Percentiles rank a stretch among this genome's conserved stretches.
These are phyloP conservation scores for Juglanconis sp. DNA, from an alignment of 2,329 filamentous ascomycete species.

Conservation along the genomic window DNA sequence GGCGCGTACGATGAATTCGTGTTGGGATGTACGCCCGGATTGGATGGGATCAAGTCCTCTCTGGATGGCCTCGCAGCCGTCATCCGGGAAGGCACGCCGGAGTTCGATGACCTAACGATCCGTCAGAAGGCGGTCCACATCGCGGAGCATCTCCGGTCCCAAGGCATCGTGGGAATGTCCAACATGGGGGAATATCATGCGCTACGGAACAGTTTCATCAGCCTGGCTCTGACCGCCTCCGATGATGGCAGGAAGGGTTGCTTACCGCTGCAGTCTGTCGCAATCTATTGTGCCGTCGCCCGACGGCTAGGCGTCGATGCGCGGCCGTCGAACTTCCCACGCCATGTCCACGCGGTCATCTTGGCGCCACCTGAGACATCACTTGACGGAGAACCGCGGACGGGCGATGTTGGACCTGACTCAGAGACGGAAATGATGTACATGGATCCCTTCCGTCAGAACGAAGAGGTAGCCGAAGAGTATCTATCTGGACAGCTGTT, in stretches of 20 bases:
- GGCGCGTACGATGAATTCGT: slow-evolving; percentile 65
- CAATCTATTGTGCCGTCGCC: slow-evolving; percentile 64
- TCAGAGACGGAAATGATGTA: slow-evolving; percentile 41
- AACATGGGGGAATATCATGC: slow-evolving; percentile 48
- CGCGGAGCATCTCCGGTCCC: slow-evolving; percentile 48
- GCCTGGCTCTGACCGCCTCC: slow-evolving; percentile 47
- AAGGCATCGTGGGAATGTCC: slow-evolving; percentile 47
- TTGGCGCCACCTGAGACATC: slow-evolving; percentile 25
- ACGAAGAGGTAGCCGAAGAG: slow-evolving; percentile 8
- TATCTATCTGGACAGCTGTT: slow-evolving; percentile 7
- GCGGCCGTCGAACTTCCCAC: slow-evolving; percentile 61
- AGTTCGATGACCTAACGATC: slow-evolving; percentile 41
- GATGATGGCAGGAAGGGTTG: slow-evolving; percentile 44
- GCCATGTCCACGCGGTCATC: slow-evolving; percentile 65
- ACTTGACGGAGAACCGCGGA: slow-evolving; percentile 26
- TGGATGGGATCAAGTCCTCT: slow-evolving; percentile 33
- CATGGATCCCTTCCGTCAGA: slow-evolving; percentile 44
- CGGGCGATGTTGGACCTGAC: slow-evolving; percentile 21
- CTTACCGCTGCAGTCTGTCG: slow-evolving; percentile 60
- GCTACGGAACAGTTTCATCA: slow-evolving; percentile 65
- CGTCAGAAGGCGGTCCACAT: slow-evolving; percentile 50
- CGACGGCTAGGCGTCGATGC: slow-evolving; percentile 56
- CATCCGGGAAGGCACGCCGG: slow-evolving; percentile 38
- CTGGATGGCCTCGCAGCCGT: slow-evolving; percentile 42
- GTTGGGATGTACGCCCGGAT: slow-evolving; percentile 46